Conservation (phyloP, 345 rosid genomes). For the Linum lewisii region DNA sequence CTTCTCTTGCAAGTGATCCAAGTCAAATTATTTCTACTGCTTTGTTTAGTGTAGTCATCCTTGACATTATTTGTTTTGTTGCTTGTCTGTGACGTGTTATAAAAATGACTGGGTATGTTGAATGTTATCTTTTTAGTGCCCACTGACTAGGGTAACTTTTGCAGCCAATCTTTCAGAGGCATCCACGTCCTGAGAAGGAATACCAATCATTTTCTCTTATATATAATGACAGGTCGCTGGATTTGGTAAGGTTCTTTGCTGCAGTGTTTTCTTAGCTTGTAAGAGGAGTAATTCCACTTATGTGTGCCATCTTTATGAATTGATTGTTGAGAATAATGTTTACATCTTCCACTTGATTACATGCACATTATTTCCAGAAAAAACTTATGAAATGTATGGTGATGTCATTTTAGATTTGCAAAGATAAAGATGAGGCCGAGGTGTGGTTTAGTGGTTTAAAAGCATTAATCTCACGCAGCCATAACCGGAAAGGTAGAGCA, state of each 20-base stretch:
- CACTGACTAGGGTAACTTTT: slow-evolving; percentile 26
- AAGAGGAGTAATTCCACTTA: not conserved
- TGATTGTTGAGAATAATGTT: slow-evolving; percentile 7
- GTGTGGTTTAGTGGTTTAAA: slow-evolving; percentile 78
- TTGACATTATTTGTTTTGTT: not conserved
- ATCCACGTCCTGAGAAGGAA: slow-evolving; percentile 99
- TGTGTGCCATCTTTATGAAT: not conserved
- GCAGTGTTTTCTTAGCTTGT: slow-evolving; percentile 11
- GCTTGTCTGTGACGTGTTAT: not conserved
- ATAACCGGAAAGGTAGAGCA: slow-evolving; percentile 49
- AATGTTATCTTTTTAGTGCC: slow-evolving; percentile 3
- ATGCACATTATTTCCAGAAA: slow-evolving; percentile 3
- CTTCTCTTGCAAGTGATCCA: slow-evolving; percentile 5
- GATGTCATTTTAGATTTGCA: slow-evolving; percentile 45
- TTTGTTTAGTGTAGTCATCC: slow-evolving; percentile 1
- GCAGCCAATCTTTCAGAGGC: slow-evolving; percentile 95
- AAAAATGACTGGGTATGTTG: not conserved
- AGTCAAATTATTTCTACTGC: not conserved
- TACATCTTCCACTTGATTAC: not conserved
- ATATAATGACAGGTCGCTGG: slow-evolving; percentile 87
- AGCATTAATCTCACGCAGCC: slow-evolving; percentile 57
- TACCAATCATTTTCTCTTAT: slow-evolving; percentile 97
- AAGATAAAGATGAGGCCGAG: slow-evolving; percentile 82
- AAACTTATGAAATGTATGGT: slow-evolving; percentile 7
- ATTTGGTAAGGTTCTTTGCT: slow-evolving; percentile 51